Base-by-base conservation (phyloP, 495 filamentous ascomycete species). In the Penicillium riverlandense region DNA sequence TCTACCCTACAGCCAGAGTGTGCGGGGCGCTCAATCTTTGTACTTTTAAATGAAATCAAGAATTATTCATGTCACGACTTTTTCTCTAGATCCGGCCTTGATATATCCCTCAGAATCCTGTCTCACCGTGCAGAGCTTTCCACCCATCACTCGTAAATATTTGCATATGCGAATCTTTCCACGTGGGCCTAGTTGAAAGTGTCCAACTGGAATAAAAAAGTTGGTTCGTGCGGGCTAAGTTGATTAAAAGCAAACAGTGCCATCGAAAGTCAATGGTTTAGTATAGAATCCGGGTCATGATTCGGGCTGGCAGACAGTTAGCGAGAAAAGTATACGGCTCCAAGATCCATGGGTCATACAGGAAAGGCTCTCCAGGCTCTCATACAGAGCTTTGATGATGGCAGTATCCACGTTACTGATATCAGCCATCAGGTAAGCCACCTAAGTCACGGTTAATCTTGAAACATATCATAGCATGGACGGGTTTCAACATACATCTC, bases 351-450 rank as follows among this genome's bases (percentile, higher is more conserved):
- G 22, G 22, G 6, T 68, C 86, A 72, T 75, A 92, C 87, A 90
- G 62, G 73, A 79, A 50, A 96, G 70, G 43, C 72, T 76, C 57
- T 97, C 91, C 35, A 99, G 72, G 55, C 74, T 82, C 57, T 88
- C 82, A 47, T 82, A 87, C 32, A 99, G 73, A 43, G 86, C 83
- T 67, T 88, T 89, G 62, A 97, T 91, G 48, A 92, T 85, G 15
- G 71, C 71, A 10, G 75, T 66, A 55, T 86, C 81, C 53, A 96
- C 88, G 43, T 86, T 73, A 67, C 86, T 95, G 49, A 99, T 85
- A 69, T 99, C 94, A 14, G 94, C 92, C 92, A 99, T 96, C 47
- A 97, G 72, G 61, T 97, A 99, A 15, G 94, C 94, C 47, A 90
- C 77, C 83, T 84, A 49, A 14, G 40, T 22, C 6, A 47, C 12